Percentiles rank a stretch among this genome's conserved stretches.
Evolutionary conservation across 169 alveolate species (phyloP).

Genomic region (Plasmodium relictum): DNA sequence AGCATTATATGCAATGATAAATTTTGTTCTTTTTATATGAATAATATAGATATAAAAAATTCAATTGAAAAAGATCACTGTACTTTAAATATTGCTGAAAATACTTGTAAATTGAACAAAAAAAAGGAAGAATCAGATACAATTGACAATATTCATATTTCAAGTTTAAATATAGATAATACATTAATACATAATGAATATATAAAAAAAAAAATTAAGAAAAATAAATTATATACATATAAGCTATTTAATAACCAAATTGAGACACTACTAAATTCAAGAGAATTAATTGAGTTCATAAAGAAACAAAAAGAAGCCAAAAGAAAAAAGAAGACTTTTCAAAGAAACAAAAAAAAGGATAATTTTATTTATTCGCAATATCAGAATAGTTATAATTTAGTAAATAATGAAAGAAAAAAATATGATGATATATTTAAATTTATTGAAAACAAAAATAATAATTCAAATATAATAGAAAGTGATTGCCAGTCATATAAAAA

Average conservation of each 20-base stretch:
- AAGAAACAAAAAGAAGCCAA: constrained; percentile 52
- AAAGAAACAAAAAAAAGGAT: constrained; percentile 42
- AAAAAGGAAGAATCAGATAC: neutral
- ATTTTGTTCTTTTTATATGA: constrained; percentile 49
- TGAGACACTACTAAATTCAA: constrained; percentile 40
- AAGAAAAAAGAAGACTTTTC: constrained; percentile 12
- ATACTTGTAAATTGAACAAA: neutral
- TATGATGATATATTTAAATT: constrained; percentile 5
- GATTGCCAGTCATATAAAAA: constrained; percentile 49
- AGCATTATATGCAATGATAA: constrained; percentile 34
- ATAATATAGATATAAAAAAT: constrained; percentile 31
- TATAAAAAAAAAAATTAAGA: constrained; percentile 67
- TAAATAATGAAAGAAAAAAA: constrained; percentile 25
- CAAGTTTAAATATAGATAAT: constrained; percentile 19
- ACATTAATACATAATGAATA: constrained; percentile 66
- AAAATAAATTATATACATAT: constrained; percentile 56
- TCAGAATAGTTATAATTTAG: neutral
- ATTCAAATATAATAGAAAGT: constrained; percentile 19
- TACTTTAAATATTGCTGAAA: neutral
- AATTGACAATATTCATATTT: neutral
- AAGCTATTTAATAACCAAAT: constrained; percentile 56
- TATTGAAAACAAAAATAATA: constrained; percentile 26
- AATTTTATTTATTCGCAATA: constrained; percentile 37
- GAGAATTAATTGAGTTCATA: constrained; percentile 43
- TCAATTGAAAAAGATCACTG: constrained; percentile 4